phyloP scores from a whole-genome alignment of 306 rosid species.

The Rosa chinensis region DNA sequence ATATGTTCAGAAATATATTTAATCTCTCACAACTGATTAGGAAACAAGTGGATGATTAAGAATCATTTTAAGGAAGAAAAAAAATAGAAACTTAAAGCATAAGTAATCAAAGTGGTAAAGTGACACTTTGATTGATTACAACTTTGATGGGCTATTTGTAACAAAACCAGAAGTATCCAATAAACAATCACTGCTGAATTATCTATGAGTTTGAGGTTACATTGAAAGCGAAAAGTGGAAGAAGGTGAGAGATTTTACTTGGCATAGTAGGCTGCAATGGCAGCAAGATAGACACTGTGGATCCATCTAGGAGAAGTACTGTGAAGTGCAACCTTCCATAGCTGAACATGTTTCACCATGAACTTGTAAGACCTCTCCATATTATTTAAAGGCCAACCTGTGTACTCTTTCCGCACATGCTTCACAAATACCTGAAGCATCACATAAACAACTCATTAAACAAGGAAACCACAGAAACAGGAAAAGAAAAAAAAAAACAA shows the following conservation, averaged over 20 bases:
- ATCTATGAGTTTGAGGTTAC: not conserved
- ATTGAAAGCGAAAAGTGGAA: not conserved
- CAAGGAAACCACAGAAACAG: too few species aligned
- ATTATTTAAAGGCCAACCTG: too few species aligned
- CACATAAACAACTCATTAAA: too few species aligned
- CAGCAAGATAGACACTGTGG: conserved; percentile 85
- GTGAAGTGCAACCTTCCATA: conserved; percentile 97
- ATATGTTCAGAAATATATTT: conserved; percentile 4
- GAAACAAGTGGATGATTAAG: conserved; percentile 30
- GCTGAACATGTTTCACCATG: too few species aligned
- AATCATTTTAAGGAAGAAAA: conserved; percentile 24
- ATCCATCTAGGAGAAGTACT: conserved; percentile 96
- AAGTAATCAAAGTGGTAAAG: conserved; percentile 3
- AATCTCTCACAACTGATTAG: conserved; percentile 13
- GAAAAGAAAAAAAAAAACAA: too few species aligned
- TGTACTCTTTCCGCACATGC: too few species aligned
- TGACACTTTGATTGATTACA: conserved; percentile 1
- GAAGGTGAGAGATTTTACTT: conserved; percentile 44
- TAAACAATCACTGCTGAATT: not conserved
- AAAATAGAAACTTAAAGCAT: not conserved
- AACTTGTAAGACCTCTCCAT: too few species aligned
- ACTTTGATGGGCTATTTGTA: not conserved
- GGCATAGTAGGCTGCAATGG: conserved; percentile 94
- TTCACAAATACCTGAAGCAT: too few species aligned
- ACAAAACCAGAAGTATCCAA: conserved; percentile 10